Evolutionary conservation across 495 filamentous ascomycete species (phyloP).

Genomic region (Penicillium lagena): DNA sequence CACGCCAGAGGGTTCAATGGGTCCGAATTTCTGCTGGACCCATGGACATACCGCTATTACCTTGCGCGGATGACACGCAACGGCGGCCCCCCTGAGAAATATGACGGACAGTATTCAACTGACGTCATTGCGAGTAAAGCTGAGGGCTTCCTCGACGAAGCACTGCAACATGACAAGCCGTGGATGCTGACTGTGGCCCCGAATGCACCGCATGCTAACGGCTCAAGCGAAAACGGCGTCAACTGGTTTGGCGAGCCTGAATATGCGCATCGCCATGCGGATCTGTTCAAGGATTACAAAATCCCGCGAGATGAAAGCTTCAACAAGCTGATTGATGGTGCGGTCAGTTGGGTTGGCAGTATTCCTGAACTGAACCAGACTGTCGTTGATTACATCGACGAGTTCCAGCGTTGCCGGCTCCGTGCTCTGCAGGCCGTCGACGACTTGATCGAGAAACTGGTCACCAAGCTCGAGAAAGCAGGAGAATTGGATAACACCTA

Average conservation of each 20-base stretch:
- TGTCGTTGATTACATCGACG: constrained; percentile 55
- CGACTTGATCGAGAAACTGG: constrained; percentile 54
- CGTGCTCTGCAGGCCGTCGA: constrained; percentile 59
- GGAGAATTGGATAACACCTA: constrained; percentile 58
- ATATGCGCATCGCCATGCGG: constrained; percentile 21
- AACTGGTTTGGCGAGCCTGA: constrained; percentile 24
- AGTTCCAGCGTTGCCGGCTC: constrained; percentile 55
- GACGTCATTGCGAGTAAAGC: constrained; percentile 59
- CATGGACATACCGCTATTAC: constrained; percentile 62
- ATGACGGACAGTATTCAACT: constrained; percentile 48
- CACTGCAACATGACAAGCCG: constrained; percentile 38
- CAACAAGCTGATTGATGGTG: constrained; percentile 35
- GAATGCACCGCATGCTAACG: constrained; percentile 51
- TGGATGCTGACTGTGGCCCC: constrained; percentile 63
- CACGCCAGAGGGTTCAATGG: constrained; percentile 46
- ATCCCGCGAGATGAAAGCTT: constrained; percentile 25
- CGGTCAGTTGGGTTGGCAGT: constrained; percentile 51
- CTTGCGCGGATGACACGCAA: constrained; percentile 56
- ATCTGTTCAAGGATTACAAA: constrained; percentile 21
- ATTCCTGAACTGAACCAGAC: constrained; percentile 41
- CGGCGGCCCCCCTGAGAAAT: constrained; percentile 38
- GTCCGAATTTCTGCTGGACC: constrained; percentile 60
- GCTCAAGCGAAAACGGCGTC: constrained; percentile 6
- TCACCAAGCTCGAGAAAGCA: constrained; percentile 41
- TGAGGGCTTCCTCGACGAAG: constrained; percentile 51